These are phyloP conservation scores for Aspergillus sp. DNA, from an alignment of 2,329 filamentous ascomycete genomes.

Conservation along the genomic window DNA sequence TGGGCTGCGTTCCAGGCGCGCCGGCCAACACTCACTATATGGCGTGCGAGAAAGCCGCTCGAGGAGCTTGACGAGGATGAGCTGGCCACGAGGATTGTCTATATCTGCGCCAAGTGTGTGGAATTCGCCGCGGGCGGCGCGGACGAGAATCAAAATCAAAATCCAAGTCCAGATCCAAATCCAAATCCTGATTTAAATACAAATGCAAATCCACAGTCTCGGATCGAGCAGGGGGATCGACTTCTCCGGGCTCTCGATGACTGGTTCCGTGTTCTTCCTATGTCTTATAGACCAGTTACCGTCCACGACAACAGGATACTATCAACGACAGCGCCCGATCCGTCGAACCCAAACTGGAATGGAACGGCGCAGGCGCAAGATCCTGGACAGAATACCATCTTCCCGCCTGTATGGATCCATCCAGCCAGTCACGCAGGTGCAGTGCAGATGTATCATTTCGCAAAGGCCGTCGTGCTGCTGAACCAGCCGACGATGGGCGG, in stretches of 20 bases:
- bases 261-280: constrained; percentile 45
- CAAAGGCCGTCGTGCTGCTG: constrained; percentile 52
- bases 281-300: constrained; percentile 42
- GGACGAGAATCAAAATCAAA: constrained; percentile 37
- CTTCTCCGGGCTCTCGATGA: constrained; percentile 50
- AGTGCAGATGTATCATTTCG: constrained; percentile 53
- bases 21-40: constrained; percentile 57
- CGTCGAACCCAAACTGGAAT: too few relatives aligned
- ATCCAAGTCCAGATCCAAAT: constrained; percentile 18
- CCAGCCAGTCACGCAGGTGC: constrained; percentile 49
- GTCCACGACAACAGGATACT: constrained; percentile 16
- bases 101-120: constrained; percentile 56
- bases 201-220: constrained; percentile 34
- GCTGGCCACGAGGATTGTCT: constrained; percentile 48
- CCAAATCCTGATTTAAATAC: too few relatives aligned
- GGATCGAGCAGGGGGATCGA: constrained; percentile 46
- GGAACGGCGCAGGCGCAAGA: too few relatives aligned
- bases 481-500: constrained; percentile 53
- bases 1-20: constrained; percentile 63
- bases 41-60: constrained; percentile 51
- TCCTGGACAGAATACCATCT: constrained; percentile 12
- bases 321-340: too few relatives aligned
- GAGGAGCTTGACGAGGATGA: constrained; percentile 52
- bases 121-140: constrained; percentile 50
- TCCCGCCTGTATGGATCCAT: constrained; percentile 52